These are phyloP conservation scores for Sequoia sempervirens DNA, from an alignment of 75 land plant genomes.

Conservation along the genomic window DNA sequence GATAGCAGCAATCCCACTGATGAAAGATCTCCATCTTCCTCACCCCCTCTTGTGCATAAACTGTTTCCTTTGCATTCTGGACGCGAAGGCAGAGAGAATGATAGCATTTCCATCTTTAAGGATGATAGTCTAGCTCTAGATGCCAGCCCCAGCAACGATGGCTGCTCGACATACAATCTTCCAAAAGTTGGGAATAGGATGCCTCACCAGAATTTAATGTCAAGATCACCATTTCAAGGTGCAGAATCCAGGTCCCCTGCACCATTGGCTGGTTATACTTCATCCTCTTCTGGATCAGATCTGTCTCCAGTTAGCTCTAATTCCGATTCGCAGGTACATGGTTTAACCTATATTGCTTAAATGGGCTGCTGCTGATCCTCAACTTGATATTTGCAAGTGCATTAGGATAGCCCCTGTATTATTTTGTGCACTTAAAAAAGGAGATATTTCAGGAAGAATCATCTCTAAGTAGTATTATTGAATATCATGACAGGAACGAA, in stretches of 20 bases:
- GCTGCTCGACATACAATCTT: constrained; percentile 27
- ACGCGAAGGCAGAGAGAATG: constrained; percentile 22
- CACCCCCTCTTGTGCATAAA: constrained; percentile 48
- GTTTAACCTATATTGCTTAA: background rate
- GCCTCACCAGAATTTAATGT: constrained; percentile 18
- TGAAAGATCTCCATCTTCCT: constrained; percentile 58
- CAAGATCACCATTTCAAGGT: constrained; percentile 14
- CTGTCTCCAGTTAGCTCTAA: constrained; percentile 69
- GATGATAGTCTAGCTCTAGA: constrained; percentile 19
- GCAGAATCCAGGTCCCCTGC: background rate
- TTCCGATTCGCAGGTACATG: constrained; percentile 58
- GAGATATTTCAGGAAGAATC: background rate
- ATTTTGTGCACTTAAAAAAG: background rate
- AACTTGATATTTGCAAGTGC: background rate
- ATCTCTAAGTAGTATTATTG: background rate
- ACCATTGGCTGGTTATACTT: constrained; percentile 31
- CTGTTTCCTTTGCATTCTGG: constrained; percentile 51
- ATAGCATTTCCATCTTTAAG: constrained; percentile 10
- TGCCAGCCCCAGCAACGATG: constrained; percentile 18
- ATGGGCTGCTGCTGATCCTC: background rate
- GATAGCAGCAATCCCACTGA: constrained; percentile 66
- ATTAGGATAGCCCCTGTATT: no score
- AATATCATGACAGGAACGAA: constrained; percentile 47
- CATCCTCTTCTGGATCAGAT: constrained; percentile 74
- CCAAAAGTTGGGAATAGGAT: constrained; percentile 23